A percentile compares a stretch with the other conserved stretches of the same genome.
Evolutionary conservation across 2,329 filamentous ascomycete species (phyloP).

Genomic region (Fusarium burgessii): DNA sequence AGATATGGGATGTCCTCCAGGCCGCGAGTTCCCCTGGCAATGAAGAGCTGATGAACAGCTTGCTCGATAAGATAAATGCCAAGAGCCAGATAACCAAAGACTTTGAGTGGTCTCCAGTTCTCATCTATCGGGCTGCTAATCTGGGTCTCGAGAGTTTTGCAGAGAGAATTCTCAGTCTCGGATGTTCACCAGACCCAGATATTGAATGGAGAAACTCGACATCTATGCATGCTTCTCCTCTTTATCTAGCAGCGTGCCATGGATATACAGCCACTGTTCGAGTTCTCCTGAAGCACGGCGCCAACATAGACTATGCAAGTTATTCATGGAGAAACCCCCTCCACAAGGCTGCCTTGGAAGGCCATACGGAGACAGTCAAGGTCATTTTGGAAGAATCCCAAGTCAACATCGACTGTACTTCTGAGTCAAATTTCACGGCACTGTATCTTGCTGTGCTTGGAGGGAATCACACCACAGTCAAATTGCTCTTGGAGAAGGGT

Average conservation of each 20-base stretch:
- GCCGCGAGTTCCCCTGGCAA: accelerated
- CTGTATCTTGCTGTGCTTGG: not conserved
- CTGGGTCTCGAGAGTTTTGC: not conserved
- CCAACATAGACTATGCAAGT: not conserved
- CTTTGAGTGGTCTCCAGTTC: not conserved
- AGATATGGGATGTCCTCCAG: not conserved
- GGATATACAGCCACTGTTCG: not conserved
- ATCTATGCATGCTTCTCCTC: not conserved
- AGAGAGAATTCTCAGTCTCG: not conserved
- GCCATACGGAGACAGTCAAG: not conserved
- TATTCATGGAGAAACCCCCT: not conserved
- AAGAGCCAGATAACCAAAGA: accelerated
- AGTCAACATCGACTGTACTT: not conserved
- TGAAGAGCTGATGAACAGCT: not conserved
- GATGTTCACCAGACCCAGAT: not conserved
- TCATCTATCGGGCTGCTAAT: not conserved
- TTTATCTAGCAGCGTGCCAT: not conserved
- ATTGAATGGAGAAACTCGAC: not conserved
- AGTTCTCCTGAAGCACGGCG: not conserved
- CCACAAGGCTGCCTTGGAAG: not conserved
- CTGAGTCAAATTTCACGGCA: not conserved
- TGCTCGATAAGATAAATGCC: not conserved
- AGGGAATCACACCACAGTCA: not conserved
- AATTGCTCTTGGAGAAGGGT: not conserved
- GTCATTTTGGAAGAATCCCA: not conserved